Evolutionary conservation across 2,329 filamentous ascomycete species (phyloP), one percentile per base, ranked within the genome.

Genomic region (Meredithiella fracta): DNA sequence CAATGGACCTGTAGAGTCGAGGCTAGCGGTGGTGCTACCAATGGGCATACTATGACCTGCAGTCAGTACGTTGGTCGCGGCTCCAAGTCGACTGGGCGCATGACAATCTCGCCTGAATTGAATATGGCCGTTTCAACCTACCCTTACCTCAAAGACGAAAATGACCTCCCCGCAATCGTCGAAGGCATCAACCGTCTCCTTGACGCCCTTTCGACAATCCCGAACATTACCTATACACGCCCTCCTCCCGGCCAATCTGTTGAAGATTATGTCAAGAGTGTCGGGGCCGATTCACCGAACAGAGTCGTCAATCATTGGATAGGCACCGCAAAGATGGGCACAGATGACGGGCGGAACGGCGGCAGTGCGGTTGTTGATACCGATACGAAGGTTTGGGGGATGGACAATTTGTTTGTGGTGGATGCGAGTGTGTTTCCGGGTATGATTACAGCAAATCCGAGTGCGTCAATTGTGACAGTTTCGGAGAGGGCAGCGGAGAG

Each of bases 381-480:
- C 9, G 70, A 84, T 66, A 76, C 79, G 57, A 78, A 76, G 66
- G 79, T 85, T 4, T 84, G 78, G 62, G 81, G 80, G 38, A 84
- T 77, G 0, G 78, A 83, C 62, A 84, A 85, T 66, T 69, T 84
- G 47, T 83, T 80, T 62, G 76, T 85, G 14, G 78, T 85, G 3
- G 82, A 86, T 62, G 82, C 77, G 0, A 77, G 76, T 59, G 80
- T 86, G 62, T 83, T 85, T 68, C 82, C 83, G 0, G 82, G 83
- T 60, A 77, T 85, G 61, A 73, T 80, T 2, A 80, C 80, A 0
- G 79, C 80, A 17, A 87, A 87, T 67, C 83, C 83, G 1, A 77
- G 78, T 51, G 75, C 79, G 1, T 75, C 79, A 40, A 78, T 85
- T 61, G 79, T 85, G 64, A 72, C 80, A 37, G 79, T 75, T 17